Conservation (phyloP, 176 grass and related monocot species). For the Eleusine coracana region DNA sequence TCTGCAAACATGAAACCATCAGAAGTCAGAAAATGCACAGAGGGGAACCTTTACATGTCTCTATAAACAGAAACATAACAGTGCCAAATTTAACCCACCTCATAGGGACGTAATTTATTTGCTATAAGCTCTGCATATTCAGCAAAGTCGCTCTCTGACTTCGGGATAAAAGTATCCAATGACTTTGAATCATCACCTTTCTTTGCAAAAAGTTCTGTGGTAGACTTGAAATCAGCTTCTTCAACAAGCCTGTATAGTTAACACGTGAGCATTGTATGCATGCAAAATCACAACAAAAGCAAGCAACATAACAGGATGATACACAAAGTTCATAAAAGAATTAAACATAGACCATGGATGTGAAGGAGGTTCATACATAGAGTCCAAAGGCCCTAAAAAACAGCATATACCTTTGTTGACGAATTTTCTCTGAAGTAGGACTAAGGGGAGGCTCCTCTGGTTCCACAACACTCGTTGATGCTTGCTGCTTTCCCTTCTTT, state of each 20-base stretch:
- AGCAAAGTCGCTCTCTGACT: constrained; percentile 74
- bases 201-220: constrained; percentile 79
- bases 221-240: constrained; percentile 88
- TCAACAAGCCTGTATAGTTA: constrained; percentile 60
- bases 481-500: constrained; percentile 76
- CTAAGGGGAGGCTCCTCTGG: constrained; percentile 58
- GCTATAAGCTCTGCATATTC: constrained; percentile 82
- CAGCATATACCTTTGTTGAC: constrained; percentile 70
- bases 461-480: constrained; percentile 53
- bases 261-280: neutral
- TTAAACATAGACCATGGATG: neutral
- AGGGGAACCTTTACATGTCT: neutral
- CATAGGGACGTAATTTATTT: constrained; percentile 69
- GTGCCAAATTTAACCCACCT: constrained; percentile 48
- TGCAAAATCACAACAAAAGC: neutral
- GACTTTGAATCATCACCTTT: constrained; percentile 64
- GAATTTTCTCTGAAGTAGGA: constrained; percentile 80
- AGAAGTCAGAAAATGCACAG: constrained; percentile 12
- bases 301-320: neutral
- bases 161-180: constrained; percentile 80
- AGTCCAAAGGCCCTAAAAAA: neutral
- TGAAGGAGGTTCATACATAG: neutral
- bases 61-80: neutral
- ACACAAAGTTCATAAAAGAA: neutral
- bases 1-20: constrained; percentile 45